Base-by-base conservation (phyloP, 2,329 filamentous ascomycete genomes). In the Pezicula radicicola region DNA sequence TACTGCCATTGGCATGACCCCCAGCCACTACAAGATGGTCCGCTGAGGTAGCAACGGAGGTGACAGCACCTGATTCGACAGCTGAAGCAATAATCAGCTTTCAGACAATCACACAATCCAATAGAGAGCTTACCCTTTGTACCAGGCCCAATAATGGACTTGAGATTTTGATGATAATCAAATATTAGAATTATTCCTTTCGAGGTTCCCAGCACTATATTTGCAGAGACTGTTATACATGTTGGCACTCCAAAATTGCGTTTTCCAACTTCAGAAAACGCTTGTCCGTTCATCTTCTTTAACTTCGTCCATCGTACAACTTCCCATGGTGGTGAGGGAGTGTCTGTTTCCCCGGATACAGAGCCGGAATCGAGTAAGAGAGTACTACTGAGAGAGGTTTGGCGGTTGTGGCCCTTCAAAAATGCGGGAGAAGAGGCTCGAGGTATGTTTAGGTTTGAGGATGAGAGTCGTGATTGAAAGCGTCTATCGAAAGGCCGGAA, bases 151-250 rank as follows among this genome's bases (percentile, higher is more conserved):
- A 99, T 91, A 52, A 97, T 96, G 62, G 89, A 87, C 71, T 96
- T 97, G 52, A 97, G 75, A 60, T 89, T 94, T 71, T 99, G 94
- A 68, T 95, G 91, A 70, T 97, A 97, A 74, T 99, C 95, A 73
- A 99, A 99, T 54, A 97, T 85, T 66, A 99, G 76, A 52, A 97
- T 88, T 69, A 97, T 86, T 49, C 95, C 94, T 70, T 96, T 97
- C 3, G 91, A 89, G 1, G 95, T 99, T 25, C 94, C 94, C 49
- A 99, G 72, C 13, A 92, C 89, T 62, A 99, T 95, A 8, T 86
- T 85, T 3, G 92, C 89, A 57, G 93, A 92, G 45, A 97, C 88
- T 39, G 87, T 86, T 63, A 97, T 79, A 72, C 91, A 97, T 0
- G 93, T 97, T 21, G 93, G 91, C 39, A 85, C 80, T 27, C 94